Percentiles rank a stretch among this genome's conserved stretches.
These are phyloP conservation scores for Letharia columbiana DNA, from an alignment of 495 filamentous ascomycete genomes.

Conservation along the genomic window DNA sequence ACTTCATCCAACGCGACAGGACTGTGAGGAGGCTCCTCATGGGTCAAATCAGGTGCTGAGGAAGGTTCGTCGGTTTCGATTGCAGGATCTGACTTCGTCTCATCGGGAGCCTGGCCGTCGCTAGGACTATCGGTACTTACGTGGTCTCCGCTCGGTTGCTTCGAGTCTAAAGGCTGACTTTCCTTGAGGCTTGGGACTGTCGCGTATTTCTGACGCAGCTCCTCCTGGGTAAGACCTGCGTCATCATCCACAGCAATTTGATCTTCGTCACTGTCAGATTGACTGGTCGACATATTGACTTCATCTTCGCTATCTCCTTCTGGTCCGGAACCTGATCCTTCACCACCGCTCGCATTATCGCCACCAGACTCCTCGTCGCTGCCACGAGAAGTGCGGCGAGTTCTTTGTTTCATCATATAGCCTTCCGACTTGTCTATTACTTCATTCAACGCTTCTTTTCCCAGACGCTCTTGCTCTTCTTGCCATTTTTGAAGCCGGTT, in stretches of 20 bases:
- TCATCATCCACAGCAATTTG: constrained; percentile 52
- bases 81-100: neutral
- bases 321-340: constrained; percentile 30
- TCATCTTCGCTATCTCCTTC: constrained; percentile 43
- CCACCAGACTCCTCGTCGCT: constrained; percentile 37
- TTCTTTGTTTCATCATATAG: constrained; percentile 43
- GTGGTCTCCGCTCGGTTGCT: neutral
- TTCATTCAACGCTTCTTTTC: constrained; percentile 74
- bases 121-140: neutral
- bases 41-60: neutral
- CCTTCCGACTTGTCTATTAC: constrained; percentile 63
- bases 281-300: constrained; percentile 63
- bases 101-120: neutral
- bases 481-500: constrained; percentile 69
- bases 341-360: constrained; percentile 41
- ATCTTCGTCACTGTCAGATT: constrained; percentile 49
- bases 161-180: constrained; percentile 1
- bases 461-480: constrained; percentile 69
- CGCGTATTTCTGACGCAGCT: constrained; percentile 72
- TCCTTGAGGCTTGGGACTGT: constrained; percentile 42
- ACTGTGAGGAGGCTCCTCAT: neutral
- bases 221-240: constrained; percentile 67
- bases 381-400: constrained; percentile 41
- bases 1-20: constrained; percentile 51
- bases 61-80: neutral